These are phyloP conservation scores for Geoglossum glabrum DNA, from an alignment of 495 filamentous ascomycete species.

Conservation along the genomic window DNA sequence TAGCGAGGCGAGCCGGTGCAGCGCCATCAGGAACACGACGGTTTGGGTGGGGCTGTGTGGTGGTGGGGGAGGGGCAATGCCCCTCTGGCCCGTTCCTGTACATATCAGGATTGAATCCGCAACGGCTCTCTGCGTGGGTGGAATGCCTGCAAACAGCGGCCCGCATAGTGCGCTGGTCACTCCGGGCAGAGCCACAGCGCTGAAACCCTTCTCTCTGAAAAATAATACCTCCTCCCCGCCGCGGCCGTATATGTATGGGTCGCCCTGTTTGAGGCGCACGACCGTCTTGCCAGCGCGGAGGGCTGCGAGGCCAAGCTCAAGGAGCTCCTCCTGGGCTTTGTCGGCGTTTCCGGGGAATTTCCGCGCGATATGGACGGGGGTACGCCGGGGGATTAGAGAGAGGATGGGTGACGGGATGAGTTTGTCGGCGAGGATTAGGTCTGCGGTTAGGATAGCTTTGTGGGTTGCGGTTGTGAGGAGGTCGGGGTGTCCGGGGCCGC, in stretches of 20 bases:
- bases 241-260: slow-evolving; percentile 88
- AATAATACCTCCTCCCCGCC: slow-evolving; percentile 84
- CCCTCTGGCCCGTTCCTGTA: slow-evolving; percentile 86
- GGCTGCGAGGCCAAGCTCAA: slow-evolving; percentile 55
- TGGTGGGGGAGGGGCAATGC: slow-evolving; percentile 56
- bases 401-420: slow-evolving; percentile 78
- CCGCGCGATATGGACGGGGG: slow-evolving; percentile 75
- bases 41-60: slow-evolving; percentile 64
- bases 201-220: too few relatives aligned
- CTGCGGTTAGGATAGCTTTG: slow-evolving; percentile 64
- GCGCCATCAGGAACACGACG: slow-evolving; percentile 87
- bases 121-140: slow-evolving; percentile 71
- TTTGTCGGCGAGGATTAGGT: slow-evolving; percentile 87
- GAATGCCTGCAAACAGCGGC: slow-evolving; percentile 73
- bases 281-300: slow-evolving; percentile 57
- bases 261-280: slow-evolving; percentile 82
- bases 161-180: slow-evolving; percentile 76
- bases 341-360: slow-evolving; percentile 98
- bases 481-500: slow-evolving; percentile 84
- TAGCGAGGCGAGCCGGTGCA: slow-evolving; percentile 62
- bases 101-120: slow-evolving; percentile 85
- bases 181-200: slow-evolving; percentile 83
- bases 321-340: slow-evolving; percentile 74
- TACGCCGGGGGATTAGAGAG: slow-evolving; percentile 74
- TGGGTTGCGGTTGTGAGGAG: slow-evolving; percentile 76